Evolutionary conservation across 2,329 filamentous ascomycete genomes (phyloP).

Genomic region (Fusarium compactum): DNA sequence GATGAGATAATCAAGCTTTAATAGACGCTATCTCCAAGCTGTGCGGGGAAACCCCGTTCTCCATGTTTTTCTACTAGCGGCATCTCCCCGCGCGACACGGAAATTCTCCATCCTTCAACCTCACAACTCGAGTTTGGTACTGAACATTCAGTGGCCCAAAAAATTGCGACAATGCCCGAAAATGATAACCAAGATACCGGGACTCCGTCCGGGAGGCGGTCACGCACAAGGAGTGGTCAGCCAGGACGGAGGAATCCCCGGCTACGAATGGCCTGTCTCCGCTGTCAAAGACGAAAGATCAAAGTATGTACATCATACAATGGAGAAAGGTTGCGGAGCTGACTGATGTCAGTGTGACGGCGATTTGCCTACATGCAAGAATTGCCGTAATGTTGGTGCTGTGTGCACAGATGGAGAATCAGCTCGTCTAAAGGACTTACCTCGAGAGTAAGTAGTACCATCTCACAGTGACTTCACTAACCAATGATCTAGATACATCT

Average conservation of each 20-base stretch:
- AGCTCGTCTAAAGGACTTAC: conserved; percentile 54
- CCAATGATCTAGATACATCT: conserved; percentile 44
- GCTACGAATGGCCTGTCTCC: conserved; percentile 49
- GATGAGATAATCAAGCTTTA: conserved; percentile 6
- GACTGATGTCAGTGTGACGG: conserved; percentile 58
- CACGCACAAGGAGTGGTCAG: conserved; percentile 28
- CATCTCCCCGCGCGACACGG: conserved; percentile 29
- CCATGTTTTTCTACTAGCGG: conserved; percentile 16
- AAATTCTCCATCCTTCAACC: conserved; percentile 25
- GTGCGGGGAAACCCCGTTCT: conserved; percentile 25
- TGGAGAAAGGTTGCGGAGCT: neutral
- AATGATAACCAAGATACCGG: neutral
- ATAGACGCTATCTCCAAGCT: neutral
- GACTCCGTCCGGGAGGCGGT: neutral
- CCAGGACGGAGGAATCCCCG: conserved; percentile 44
- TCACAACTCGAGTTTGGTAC: neutral
- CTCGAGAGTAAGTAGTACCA: conserved; percentile 53
- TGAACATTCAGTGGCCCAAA: neutral
- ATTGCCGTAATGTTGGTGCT: conserved; percentile 57
- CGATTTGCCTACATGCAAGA: conserved; percentile 56
- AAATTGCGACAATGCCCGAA: conserved; percentile 26
- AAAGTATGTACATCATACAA: conserved; percentile 49
- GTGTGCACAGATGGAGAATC: conserved; percentile 60
- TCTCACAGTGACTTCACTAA: too few species aligned
- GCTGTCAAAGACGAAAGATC: conserved; percentile 64